Base-by-base conservation (phyloP, 2,329 filamentous ascomycete genomes). In the Calonectria crousiana region DNA sequence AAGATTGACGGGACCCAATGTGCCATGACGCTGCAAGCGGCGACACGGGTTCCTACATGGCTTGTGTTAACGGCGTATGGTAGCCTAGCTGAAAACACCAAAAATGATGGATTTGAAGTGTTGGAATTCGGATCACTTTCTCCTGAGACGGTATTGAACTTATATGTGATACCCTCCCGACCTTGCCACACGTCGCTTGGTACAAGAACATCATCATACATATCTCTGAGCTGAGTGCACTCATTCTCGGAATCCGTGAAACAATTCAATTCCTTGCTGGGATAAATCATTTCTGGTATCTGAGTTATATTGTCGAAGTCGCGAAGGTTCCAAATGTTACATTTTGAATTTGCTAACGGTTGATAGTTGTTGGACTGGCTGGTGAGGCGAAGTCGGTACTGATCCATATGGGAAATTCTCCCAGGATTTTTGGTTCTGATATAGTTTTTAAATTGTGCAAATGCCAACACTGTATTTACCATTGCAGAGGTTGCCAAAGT, bases 1-100 rank as follows among this genome's bases (percentile, higher is more conserved):
- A 56, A 53, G 18, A 38, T 23, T 2, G 70, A 72, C 6, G 70
- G 64, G 16, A 72, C 51, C 70, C 70, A 72, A 38, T 72, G 70
- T 5, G 70, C 23, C 41, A 72, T 72, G 30, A 62, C 51, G 32
- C 70, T 72, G 26, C 70, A 72, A 14, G 51, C 41, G 3, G 56
- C 36, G 9, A 72, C 41, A 28, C 52, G 64, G 23, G 51, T 20
- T 30, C 70, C 70, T 3, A 47, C 9, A 16, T n/a, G 8, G 8
- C 14, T 30, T 18, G 32, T 32, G 16, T 60, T 51, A 4, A 34
- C 20, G 3, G n/a, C 6, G 20, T 72, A 72, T n/a, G 70, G 70
- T 23, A 68, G 26, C 8, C 23, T 16, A 4, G 70, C 70, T 2
- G 13, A 49, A 28, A 72, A 72, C 8, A 38, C 13, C 23, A 72